A percentile compares a stretch with the other conserved stretches of the same genome.
These are phyloP conservation scores for Hordeum pubiflorum DNA, from an alignment of 202 grass and related monocot species.

Conservation along the genomic window DNA sequence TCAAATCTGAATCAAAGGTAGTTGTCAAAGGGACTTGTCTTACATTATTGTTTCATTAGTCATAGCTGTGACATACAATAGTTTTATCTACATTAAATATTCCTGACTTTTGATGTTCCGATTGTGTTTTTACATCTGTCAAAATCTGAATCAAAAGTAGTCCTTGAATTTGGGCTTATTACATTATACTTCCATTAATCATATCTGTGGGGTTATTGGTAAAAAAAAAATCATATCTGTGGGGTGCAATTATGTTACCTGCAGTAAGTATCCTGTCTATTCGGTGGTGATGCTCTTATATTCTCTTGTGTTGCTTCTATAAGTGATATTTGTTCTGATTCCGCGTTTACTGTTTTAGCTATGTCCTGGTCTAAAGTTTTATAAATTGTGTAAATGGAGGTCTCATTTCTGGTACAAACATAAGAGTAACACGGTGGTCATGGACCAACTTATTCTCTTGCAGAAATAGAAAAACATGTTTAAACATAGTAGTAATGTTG, in stretches of 20 bases:
- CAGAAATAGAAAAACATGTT: not conserved
- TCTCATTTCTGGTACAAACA: not conserved
- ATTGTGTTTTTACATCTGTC: conserved; percentile 72
- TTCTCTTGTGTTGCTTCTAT: not conserved
- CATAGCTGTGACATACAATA: not conserved
- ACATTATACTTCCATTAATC: not conserved
- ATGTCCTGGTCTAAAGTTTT: not conserved
- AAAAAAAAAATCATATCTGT: not conserved
- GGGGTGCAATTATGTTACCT: not conserved
- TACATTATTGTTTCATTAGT: not conserved
- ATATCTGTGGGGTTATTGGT: not conserved
- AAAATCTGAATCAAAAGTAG: conserved; percentile 63
- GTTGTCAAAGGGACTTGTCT: not conserved
- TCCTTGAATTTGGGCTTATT: not conserved
- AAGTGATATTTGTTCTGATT: conserved; percentile 11
- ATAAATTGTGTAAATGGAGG: not conserved
- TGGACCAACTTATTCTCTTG: not conserved
- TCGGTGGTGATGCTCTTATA: not conserved
- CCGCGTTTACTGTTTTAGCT: not conserved
- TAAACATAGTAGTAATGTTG: no score
- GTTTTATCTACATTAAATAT: not conserved
- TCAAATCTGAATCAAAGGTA: conserved; percentile 86
- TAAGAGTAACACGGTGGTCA: not conserved
- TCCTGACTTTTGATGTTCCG: conserved; percentile 19
- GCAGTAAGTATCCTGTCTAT: not conserved